Base-by-base conservation (phyloP, 2,329 filamentous ascomycete species). In the Aspergillus glaucus region DNA sequence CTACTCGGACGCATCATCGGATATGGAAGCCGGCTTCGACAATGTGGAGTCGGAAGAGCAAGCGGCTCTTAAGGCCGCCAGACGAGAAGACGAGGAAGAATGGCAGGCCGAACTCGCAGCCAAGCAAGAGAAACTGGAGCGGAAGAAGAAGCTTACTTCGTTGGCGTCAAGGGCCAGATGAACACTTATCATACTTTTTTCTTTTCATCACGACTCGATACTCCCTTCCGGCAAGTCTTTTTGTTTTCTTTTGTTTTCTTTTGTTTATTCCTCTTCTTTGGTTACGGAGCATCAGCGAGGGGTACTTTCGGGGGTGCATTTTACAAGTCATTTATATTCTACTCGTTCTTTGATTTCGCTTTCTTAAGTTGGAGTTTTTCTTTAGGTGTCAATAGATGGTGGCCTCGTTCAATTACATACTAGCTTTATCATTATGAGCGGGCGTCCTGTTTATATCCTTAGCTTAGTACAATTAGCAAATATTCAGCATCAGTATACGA, bases 21-120 rank as follows among this genome's bases (percentile, higher is more conserved):
- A 75, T 50, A 77, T 77, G 75, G 75, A 77, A 59, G 75, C 73
- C 44, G 75, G 73, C 19, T 62, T 71, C 17, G 62, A 67, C 45
- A 74, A 76, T 51, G 58, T 77, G 44, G 72, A 74, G 47, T 53
- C 65, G 22, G 75, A 77, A 58, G 75, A 77, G 56, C 62, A 59
- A 19, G 51, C 52, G 12, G 73, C 75, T 6, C 55, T 73, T 30
- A 66, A 61, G 47, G 57, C 54, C 37, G 75, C 75, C 6, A 68
- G 63, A 45, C 61, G 59, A 48, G 75, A 77, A 54, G 75, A 77
- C 49, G 74, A 75, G 54, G 63, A 72, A 56, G 73, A 76, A 49
- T 56, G 69, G 52, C 66, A 62, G 4, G 50, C 60, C 30, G 75
- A 77, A 57, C 62, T 67, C 53, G 64, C 64, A 42, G 67, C 73